phyloP scores from a whole-genome alignment of 805 yeast species.

The Yarrowia yakushimensis region DNA sequence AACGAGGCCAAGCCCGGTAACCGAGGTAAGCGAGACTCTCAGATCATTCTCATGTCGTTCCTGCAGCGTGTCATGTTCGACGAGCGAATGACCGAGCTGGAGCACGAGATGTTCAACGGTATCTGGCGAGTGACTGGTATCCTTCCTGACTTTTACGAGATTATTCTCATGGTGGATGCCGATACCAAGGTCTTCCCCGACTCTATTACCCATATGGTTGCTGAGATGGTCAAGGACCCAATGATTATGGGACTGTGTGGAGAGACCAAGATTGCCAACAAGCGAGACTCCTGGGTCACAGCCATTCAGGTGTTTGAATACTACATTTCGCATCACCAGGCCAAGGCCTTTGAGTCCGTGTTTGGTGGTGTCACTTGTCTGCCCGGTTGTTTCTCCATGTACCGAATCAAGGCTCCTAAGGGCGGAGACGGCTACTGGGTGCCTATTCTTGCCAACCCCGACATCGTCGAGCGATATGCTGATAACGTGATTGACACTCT shows the following conservation, averaged over 20 bases:
- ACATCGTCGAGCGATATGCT: conserved; percentile 85
- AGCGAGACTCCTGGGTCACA: conserved; percentile 81
- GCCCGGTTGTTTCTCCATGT: conserved; percentile 95
- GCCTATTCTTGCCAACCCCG: conserved; percentile 89
- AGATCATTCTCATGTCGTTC: conserved; percentile 85
- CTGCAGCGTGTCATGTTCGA: conserved; percentile 83
- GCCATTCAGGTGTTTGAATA: conserved; percentile 93
- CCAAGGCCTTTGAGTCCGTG: conserved; percentile 89
- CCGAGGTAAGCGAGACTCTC: conserved; percentile 95
- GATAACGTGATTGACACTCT: conserved; percentile 81
- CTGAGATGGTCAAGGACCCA: conserved; percentile 83
- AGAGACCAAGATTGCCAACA: conserved; percentile 87
- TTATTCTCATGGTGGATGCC: conserved; percentile 89
- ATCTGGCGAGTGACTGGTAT: conserved; percentile 84
- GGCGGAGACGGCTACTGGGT: conserved; percentile 81
- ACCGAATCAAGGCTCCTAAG: conserved; percentile 86
- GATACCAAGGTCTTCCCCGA: conserved; percentile 88
- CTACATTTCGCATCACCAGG: conserved; percentile 89
- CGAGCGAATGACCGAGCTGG: conserved; percentile 91
- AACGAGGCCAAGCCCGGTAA: conserved; percentile 79
- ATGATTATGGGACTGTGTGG: conserved; percentile 91
- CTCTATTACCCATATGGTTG: conserved; percentile 81
- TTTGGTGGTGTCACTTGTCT: conserved; percentile 94
- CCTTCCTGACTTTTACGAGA: conserved; percentile 76
- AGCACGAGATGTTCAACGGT: conserved; percentile 66